Percentiles rank a stretch among this genome's conserved stretches.
These are phyloP conservation scores for Beauveria scarabaeidicola DNA, from an alignment of 2,329 filamentous ascomycete species.

Conservation along the genomic window DNA sequence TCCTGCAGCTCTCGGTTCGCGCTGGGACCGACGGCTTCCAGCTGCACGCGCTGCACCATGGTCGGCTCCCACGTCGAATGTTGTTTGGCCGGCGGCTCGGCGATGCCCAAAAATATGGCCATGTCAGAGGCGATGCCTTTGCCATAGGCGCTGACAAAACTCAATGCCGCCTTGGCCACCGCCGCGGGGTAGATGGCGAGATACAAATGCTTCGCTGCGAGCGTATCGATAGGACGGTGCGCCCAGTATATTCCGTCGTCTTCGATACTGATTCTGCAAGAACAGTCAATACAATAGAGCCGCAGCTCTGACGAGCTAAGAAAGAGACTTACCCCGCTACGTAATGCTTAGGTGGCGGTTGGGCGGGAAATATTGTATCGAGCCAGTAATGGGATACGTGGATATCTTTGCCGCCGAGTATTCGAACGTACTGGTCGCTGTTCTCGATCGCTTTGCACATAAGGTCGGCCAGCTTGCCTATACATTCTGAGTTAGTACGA, in stretches of 20 bases:
- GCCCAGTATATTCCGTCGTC: constrained; percentile 40
- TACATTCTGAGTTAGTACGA: neutral
- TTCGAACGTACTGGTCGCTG: constrained; percentile 32
- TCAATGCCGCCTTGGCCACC: constrained; percentile 42
- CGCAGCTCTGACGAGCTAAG: neutral
- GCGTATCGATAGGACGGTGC: constrained; percentile 39
- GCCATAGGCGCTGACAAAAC: constrained; percentile 40
- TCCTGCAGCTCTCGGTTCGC: neutral
- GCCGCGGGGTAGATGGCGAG: constrained; percentile 47
- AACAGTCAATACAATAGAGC: neutral
- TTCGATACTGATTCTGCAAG: constrained; percentile 39
- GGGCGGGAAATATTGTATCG: constrained; percentile 50
- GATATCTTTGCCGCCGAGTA: constrained; percentile 38
- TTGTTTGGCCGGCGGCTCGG: constrained; percentile 16
- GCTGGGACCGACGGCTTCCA: constrained; percentile 6
- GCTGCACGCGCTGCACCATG: constrained; percentile 21
- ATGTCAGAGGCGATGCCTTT: constrained; percentile 36
- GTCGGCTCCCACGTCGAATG: constrained; percentile 25
- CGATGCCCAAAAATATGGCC: constrained; percentile 38
- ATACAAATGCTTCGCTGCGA: constrained; percentile 34
- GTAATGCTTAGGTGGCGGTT: constrained; percentile 50
- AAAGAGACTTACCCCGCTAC: constrained; percentile 45
- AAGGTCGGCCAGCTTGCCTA: constrained; percentile 30
- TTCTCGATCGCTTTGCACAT: constrained; percentile 30
- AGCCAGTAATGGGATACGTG: constrained; percentile 48